These are phyloP conservation scores for Pisolithus microcarpus DNA, from an alignment of 768 basidiomycete genomes.

Conservation along the genomic window DNA sequence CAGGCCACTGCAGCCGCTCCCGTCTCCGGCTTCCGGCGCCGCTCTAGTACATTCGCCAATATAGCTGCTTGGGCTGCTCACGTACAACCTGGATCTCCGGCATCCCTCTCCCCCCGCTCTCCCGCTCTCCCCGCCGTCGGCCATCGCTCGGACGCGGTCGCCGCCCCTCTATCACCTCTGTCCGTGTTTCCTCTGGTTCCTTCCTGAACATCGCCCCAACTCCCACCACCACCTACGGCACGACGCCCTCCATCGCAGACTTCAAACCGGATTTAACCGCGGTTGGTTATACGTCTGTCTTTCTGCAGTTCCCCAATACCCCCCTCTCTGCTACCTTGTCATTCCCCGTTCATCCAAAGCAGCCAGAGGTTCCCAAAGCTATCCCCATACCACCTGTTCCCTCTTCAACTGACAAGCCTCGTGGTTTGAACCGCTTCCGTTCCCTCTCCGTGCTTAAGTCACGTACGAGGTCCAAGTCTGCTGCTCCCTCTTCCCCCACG, in stretches of 20 bases:
- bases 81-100: constrained; percentile 66
- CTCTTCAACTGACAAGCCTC: constrained; percentile 13
- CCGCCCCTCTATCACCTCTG: constrained; percentile 33
- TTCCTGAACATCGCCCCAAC: constrained; percentile 39
- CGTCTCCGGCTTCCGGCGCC: constrained; percentile 19
- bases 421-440: constrained; percentile 39
- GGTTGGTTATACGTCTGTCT: constrained; percentile 60
- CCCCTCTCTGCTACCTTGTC: constrained; percentile 26
- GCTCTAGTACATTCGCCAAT: constrained; percentile 40
- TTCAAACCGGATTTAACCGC: constrained; percentile 48
- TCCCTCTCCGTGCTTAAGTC: constrained; percentile 45
- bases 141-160: constrained; percentile 25
- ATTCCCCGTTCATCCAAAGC: constrained; percentile 6
- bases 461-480: constrained; percentile 33
- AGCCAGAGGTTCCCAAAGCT: constrained; percentile 4
- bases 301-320: constrained; percentile 51
- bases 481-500: constrained; percentile 21
- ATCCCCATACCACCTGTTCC: constrained; percentile 13
- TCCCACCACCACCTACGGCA: constrained; percentile 26
- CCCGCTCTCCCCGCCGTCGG: constrained; percentile 29
- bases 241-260: constrained; percentile 40
- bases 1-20: constrained; percentile 12
- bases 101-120: constrained; percentile 35
- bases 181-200: constrained; percentile 37
- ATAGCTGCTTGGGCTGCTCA: constrained; percentile 58